Base-by-base conservation (phyloP, 805 yeast genomes). In the Saturnispora ahearnii region DNA sequence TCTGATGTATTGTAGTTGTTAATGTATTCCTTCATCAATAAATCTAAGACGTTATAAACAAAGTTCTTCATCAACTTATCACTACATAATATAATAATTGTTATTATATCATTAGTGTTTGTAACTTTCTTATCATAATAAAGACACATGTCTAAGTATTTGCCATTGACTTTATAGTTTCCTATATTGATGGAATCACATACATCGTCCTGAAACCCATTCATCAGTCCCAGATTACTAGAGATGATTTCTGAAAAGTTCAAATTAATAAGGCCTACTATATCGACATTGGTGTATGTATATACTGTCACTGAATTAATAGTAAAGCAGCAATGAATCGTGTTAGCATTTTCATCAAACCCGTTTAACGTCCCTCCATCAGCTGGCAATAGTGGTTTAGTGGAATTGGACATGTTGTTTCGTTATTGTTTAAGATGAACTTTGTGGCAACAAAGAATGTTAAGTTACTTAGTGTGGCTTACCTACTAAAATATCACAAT, bases 221-320 rank as follows among this genome's bases (percentile, higher is more conserved):
- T 78, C 46, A 81, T 76, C 13, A 68, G 60, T 4, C 81, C 80
- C 51, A 79, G 62, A 47, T 79, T 82, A 54, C 73, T 75, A 13
- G 81, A 72, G 4, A 79, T 67, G 1, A 73, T 62, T 56, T 80
- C 85, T 1, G 76, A 68, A 50, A 81, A 73, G 55, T 77, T 78
- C 45, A 78, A 63, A 46, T 69, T 72, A 40, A 72, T 64, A 26
- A 65, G 58, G 30, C 71, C 68, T 1, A 70, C 65, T 36, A 79
- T 61, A 24, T 65, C 67, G 42, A 64, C 62, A 58, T 77, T 77
- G 55, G 79, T 84, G 54, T 77, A 71, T 11, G 84, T 74, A 60
- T 76, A 81, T 12, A 79, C 65, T 0, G 84, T 78, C 5, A 83
- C 76, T 15, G 84, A 79, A 58, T 81, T 79, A 32, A 64, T 52